Percentiles rank a stretch among this genome's conserved stretches.
These are phyloP conservation scores for Biscogniauxia sp. DNA, from an alignment of 2,329 filamentous ascomycete genomes.

Conservation along the genomic window DNA sequence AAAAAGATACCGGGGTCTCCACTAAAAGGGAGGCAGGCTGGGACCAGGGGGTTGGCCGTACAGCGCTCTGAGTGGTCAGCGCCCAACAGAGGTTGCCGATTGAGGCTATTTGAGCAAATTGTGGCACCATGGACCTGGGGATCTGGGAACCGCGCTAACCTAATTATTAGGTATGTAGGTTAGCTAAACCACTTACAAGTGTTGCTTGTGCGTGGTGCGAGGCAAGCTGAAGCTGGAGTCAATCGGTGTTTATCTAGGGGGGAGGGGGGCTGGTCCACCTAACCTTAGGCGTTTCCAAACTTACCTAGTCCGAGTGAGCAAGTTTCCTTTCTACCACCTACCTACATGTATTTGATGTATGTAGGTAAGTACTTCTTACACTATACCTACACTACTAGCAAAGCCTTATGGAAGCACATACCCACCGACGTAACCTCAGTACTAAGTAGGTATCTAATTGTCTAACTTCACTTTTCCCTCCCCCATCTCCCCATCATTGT, in stretches of 20 bases:
- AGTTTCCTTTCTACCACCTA: not conserved
- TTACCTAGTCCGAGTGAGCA: not conserved
- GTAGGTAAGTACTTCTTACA: too few relatives aligned
- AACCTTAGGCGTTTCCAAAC: not conserved
- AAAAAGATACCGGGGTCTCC: not conserved
- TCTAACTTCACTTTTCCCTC: too few relatives aligned
- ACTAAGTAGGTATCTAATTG: too few relatives aligned
- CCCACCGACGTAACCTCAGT: not conserved
- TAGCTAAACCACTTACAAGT: too few relatives aligned
- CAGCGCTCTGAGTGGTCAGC: constrained; percentile 8
- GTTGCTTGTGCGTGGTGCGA: too few relatives aligned
- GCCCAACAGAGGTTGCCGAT: constrained; percentile 14
- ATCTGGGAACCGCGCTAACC: not conserved
- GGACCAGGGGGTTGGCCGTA: not conserved
- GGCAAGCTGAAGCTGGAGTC: too few relatives aligned
- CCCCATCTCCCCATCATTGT: too few relatives aligned
- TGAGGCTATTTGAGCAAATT: constrained; percentile 53
- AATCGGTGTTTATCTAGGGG: too few relatives aligned
- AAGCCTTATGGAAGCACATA: not conserved
- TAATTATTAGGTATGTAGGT: too few relatives aligned
- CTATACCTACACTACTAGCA: too few relatives aligned
- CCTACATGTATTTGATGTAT: too few relatives aligned
- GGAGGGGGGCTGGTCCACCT: not conserved
- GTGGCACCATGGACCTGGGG: constrained; percentile 3
- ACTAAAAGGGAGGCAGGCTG: not conserved